Evolutionary conservation across 1,284 basidiomycete species (phyloP).

Genomic region (Boletellus deceptivus): DNA sequence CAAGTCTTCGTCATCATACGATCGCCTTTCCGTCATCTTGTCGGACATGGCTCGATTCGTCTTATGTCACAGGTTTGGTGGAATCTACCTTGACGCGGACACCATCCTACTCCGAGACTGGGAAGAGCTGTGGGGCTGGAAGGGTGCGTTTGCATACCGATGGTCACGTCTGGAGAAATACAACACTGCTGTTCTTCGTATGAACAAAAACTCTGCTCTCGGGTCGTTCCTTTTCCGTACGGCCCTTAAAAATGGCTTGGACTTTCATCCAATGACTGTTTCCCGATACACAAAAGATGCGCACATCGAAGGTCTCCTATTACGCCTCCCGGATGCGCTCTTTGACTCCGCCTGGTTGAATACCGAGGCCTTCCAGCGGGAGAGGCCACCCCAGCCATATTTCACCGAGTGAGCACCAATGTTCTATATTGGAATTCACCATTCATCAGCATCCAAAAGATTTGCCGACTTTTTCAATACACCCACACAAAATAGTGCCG

Average conservation of each 20-base stretch:
- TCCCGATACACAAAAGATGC: conserved; percentile 80
- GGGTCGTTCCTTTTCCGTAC: conserved; percentile 83
- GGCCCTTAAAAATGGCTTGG: conserved; percentile 79
- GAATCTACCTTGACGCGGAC: conserved; percentile 86
- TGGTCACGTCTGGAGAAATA: conserved; percentile 82
- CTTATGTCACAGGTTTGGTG: conserved; percentile 81
- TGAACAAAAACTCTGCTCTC: conserved; percentile 80
- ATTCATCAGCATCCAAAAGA: conserved; percentile 27
- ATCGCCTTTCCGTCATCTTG: conserved; percentile 77
- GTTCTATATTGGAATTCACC: neutral
- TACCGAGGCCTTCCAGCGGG: conserved; percentile 78
- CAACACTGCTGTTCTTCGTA: conserved; percentile 82
- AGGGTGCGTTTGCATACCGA: conserved; percentile 83
- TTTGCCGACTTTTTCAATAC: conserved; percentile 83
- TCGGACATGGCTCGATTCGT: conserved; percentile 89
- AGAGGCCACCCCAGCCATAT: conserved; percentile 81
- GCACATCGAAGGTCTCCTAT: conserved; percentile 65
- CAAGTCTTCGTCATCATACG: conserved; percentile 71
- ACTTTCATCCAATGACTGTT: conserved; percentile 88
- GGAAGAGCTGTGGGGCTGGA: conserved; percentile 89
- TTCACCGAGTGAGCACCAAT: conserved; percentile 63
- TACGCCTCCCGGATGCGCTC: conserved; percentile 79
- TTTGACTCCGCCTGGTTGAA: conserved; percentile 89
- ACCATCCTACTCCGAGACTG: conserved; percentile 87
- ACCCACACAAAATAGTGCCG: conserved; percentile 62